Base-by-base conservation (phyloP, 208 protist genomes). In the Porcisia hertigi region DNA sequence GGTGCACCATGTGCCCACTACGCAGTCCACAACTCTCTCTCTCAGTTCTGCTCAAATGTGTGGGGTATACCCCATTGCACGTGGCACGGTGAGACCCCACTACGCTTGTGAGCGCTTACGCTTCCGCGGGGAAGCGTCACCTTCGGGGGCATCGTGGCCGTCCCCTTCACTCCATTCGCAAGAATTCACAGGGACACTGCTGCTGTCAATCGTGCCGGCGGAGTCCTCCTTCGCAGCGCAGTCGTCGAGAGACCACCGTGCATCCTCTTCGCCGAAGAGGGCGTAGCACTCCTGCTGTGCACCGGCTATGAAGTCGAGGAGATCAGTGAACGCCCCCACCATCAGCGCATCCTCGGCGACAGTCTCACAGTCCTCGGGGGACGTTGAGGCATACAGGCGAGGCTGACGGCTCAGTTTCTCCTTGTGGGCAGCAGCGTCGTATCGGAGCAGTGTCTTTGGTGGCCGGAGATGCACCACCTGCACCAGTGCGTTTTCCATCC, bases 221-320 rank as follows among this genome's bases (percentile, higher is more conserved):
- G 49, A 55, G 9, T 30, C 23, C 49, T 41, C 69, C 5, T 81
- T 73, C 14, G 36, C 79, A 49, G 43, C 69, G 58, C 59, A 18
- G 60, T 69, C 65, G 79, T 83, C 71, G 12, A 71, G n/a, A 34
- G 65, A 30, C 66, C 69, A 75, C 34, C 69, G 73, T 14, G 75
- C 59, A 73, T 85, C 72, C 62, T 83, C 69, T 2, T 82, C 77
- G 49, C 90, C 87, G 75, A 94, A 94, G n/a, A 89, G 77, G 14
- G 80, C 76, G 69, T 94, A 92, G 72, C 87, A 91, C 69, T 79
- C 82, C 64, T 80, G 69, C 65, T 92, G 87, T 23, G 83, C 86
- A 34, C 85, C 84, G 5, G 75, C 59, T 58, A 94, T 79, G 71
- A 94, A 90, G 39, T 77, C 73, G 9, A 94, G 71, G 36, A 82